Conservation (phyloP, 495 filamentous ascomycete species). For the Penicillium pancosmium region DNA sequence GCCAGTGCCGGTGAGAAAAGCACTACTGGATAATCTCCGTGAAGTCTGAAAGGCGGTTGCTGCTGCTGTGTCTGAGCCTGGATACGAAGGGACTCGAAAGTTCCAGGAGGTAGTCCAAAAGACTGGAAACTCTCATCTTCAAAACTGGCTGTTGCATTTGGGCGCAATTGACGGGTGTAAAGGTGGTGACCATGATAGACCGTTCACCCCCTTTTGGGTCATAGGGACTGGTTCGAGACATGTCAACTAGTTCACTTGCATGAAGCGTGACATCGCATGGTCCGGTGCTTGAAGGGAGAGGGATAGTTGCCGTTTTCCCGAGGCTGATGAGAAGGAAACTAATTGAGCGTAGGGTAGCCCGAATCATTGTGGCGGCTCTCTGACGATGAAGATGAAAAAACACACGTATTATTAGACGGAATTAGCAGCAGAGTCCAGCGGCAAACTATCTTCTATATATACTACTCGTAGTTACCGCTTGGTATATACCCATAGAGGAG, state of each 20-base stretch:
- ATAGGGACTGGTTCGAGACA: constrained; percentile 31
- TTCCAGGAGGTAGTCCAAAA: constrained; percentile 16
- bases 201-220: constrained; percentile 30
- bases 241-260: constrained; percentile 32
- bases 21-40: constrained; percentile 27
- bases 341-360: constrained; percentile 2
- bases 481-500: neutral
- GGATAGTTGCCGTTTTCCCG: constrained; percentile 1
- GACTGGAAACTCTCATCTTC: constrained; percentile 21
- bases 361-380: constrained; percentile 5
- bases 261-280: constrained; percentile 28
- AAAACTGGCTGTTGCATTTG: constrained; percentile 14
- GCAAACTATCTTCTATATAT: neutral
- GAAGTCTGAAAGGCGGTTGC: constrained; percentile 10
- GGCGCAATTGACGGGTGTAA: constrained; percentile 32
- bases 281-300: constrained; percentile 18
- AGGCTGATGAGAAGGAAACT: constrained; percentile 9
- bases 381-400: neutral
- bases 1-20: constrained; percentile 43
- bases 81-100: constrained; percentile 7
- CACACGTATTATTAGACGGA: neutral
- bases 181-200: constrained; percentile 38
- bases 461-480: neutral
- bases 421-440: neutral
- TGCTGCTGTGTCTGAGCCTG: constrained; percentile 8